Percentiles rank a stretch among this genome's conserved stretches.
These are phyloP conservation scores for Curvularia verruculosa DNA, from an alignment of 2,329 filamentous ascomycete genomes.

Conservation along the genomic window DNA sequence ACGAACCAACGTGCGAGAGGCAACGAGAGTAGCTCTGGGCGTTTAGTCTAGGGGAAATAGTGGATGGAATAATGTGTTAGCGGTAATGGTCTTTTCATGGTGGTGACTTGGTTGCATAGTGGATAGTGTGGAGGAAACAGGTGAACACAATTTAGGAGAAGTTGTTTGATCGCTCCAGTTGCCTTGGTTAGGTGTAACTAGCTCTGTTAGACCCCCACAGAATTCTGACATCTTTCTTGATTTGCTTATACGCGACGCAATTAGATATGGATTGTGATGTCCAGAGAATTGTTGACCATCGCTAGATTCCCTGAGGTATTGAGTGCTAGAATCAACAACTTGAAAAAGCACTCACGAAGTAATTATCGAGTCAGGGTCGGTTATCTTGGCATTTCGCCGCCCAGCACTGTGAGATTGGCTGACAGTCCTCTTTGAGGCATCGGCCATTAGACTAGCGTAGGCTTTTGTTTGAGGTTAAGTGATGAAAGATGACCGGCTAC, in stretches of 20 bases:
- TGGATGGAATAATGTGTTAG: constrained; percentile 5
- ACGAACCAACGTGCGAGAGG: neutral
- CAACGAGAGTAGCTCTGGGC: neutral
- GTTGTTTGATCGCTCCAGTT: neutral
- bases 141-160: neutral
- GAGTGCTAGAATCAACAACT: neutral
- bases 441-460: neutral
- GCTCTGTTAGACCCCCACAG: neutral
- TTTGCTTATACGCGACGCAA: neutral
- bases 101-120: constrained; percentile 55
- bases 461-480: no score
- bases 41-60: neutral
- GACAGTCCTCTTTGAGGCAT: neutral
- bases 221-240: neutral
- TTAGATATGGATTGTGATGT: neutral
- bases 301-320: constrained; percentile 47
- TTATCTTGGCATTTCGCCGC: neutral
- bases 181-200: neutral
- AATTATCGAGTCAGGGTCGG: neutral
- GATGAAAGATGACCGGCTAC: no score
- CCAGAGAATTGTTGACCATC: constrained; percentile 32
- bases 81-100: constrained; percentile 47
- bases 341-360: neutral
- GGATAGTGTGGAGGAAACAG: neutral
- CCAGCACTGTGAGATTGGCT: neutral